Evolutionary conservation across 306 rosid species (phyloP), one percentile per base, ranked within the genome.

Genomic region (Fragaria ananassa): DNA sequence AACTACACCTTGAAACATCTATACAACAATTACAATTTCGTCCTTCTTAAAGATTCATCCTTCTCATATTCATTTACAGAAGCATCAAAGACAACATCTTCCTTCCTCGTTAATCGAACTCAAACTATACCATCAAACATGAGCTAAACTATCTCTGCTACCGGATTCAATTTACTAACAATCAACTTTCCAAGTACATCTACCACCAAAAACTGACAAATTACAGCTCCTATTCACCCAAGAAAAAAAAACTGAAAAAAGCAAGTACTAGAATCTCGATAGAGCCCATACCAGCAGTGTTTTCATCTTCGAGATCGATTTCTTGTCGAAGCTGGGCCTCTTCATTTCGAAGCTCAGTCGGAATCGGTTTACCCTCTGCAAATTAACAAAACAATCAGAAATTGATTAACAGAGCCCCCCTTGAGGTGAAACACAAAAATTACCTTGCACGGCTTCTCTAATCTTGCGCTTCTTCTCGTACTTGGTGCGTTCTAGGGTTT

Each of bases 401-500:
- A 39, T 39, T 39, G 44, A 39, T 23, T 17, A 18, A 41, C 21
- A 0, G 37, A 41, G 13, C 46, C 27, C 23, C 15, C 18, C 3
- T 42, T 23, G 18, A 25, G 47, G 4, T 17, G 14, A 18, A 14
- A 18, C 42, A 57, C 9, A 46, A 9, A 39, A 39, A 39, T 39
- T 54, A 91, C 98, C 97, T 85, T 83, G 85, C 12, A 92, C 84
- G 10, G 90, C 93, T 87, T 95, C 91, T 85, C 83, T 80, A 66
- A 95, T 95, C 85, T 85, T 88, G 58, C 96, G 92, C 82, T 92
- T 95, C 89, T 92, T 95, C 86, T 92, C 97, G n/a, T 89, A 90
- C 60, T 81, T 88, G 56, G 78, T 25, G 5, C 96, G 93, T 61
- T 93, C 87, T 69, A 90, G 84, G 70, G 93, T 96, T 83, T 95